A percentile compares a stretch with the other conserved stretches of the same genome.
Evolutionary conservation across 2,329 filamentous ascomycete genomes (phyloP).

Genomic region (Fusarium sarcochroum): DNA sequence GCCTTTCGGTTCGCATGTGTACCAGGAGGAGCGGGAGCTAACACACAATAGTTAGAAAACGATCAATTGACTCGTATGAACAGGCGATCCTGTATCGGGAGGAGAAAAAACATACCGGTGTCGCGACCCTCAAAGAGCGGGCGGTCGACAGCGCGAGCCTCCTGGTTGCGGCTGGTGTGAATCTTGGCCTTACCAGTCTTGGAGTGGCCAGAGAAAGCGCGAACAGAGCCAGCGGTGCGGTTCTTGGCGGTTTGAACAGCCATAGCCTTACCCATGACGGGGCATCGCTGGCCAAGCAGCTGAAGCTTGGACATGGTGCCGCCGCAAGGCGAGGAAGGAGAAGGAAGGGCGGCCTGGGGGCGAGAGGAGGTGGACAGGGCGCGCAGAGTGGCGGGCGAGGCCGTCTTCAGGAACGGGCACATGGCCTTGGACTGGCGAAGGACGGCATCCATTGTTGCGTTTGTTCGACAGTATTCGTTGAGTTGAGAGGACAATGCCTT

Average conservation of each 20-base stretch:
- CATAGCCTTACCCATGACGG: constrained; percentile 98
- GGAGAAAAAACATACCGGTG: constrained; percentile 60
- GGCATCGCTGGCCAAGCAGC: constrained; percentile 93
- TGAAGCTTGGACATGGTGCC: constrained; percentile 98
- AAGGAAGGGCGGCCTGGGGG: constrained; percentile 61
- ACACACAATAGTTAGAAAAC: constrained; percentile 17
- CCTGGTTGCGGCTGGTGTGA: constrained; percentile 83
- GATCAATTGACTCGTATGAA: not conserved
- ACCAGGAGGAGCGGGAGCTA: constrained; percentile 46
- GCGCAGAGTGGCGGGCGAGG: constrained; percentile 90
- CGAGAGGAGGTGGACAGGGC: constrained; percentile 84
- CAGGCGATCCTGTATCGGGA: not conserved
- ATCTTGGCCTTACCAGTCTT: constrained; percentile 77
- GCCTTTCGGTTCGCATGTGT: constrained; percentile 43
- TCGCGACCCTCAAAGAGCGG: constrained; percentile 63
- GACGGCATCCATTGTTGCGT: constrained; percentile 84
- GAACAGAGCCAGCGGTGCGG: constrained; percentile 64
- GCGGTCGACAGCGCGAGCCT: constrained; percentile 82
- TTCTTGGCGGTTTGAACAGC: constrained; percentile 81
- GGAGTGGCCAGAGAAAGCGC: constrained; percentile 65
- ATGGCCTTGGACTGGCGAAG: constrained; percentile 95
- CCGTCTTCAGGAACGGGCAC: constrained; percentile 97
- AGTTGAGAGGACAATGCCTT: constrained; percentile 24
- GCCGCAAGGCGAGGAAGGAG: constrained; percentile 75
- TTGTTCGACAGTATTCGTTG: constrained; percentile 31